Conservation (phyloP, 2,329 filamentous ascomycete genomes). For the Colletotrichum zoysiae region DNA sequence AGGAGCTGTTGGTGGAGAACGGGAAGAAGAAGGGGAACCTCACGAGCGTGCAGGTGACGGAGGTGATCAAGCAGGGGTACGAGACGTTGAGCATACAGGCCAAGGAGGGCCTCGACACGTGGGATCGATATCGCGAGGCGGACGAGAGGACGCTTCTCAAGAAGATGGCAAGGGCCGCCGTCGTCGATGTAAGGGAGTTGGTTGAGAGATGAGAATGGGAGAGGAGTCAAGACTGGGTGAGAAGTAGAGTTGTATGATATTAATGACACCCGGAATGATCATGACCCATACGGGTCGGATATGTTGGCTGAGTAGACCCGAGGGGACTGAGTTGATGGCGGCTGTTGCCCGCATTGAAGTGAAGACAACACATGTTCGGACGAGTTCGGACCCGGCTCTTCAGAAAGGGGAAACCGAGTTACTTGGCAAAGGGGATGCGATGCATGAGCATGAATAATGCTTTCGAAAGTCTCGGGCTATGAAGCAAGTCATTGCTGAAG, state of each 20-base stretch:
- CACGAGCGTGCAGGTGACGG: conserved; percentile 85
- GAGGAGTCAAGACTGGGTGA: not conserved
- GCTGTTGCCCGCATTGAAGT: not conserved
- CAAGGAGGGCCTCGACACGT: conserved; percentile 86
- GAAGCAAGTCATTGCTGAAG: conserved; percentile 12
- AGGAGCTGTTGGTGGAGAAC: conserved; percentile 78
- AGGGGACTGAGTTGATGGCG: not conserved
- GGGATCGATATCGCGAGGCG: conserved; percentile 88
- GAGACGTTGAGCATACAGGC: conserved; percentile 93
- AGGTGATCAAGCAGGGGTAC: conserved; percentile 96
- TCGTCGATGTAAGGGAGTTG: conserved; percentile 69
- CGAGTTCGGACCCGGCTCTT: not conserved
- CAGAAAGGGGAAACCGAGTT: no score
- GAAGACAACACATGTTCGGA: not conserved
- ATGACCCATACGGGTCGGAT: not conserved
- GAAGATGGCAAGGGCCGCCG: conserved; percentile 84
- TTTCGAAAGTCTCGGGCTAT: not conserved
- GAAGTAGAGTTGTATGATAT: conserved; percentile 24
- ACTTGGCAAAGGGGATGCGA: not conserved
- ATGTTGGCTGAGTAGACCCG: not conserved
- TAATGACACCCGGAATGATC: conserved; percentile 25
- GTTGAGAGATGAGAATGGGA: conserved; percentile 53
- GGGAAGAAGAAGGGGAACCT: conserved; percentile 70
- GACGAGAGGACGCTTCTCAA: conserved; percentile 89
- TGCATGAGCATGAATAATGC: conserved; percentile 2